Evolutionary conservation across 768 basidiomycete genomes (phyloP), one percentile per base, ranked within the genome.

Genomic region (Suillus lakei): DNA sequence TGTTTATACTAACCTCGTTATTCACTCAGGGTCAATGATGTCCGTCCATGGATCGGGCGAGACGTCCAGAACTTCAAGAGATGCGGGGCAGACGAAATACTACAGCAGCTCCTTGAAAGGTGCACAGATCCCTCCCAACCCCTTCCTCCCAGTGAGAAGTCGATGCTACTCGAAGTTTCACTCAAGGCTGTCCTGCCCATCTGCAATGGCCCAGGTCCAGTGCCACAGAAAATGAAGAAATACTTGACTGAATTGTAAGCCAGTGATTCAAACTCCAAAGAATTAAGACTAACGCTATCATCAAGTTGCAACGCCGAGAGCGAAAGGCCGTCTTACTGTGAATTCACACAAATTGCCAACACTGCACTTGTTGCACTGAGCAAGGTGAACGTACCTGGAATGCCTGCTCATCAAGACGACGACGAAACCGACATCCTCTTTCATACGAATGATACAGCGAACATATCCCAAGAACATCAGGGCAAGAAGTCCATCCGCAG

Each of bases 271-370:
- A n/a, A n/a, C 26, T 4, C 28, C 12, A 23, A 38, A 26, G 2
- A 26, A 56, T 26, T 30, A 32, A 39, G 16, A 58, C 38, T 38
- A 38, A 62, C 4, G 12, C 4, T 4, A 26, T 21, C 21, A 10
- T 62, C 16, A 10, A 62, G 61, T 10, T 54, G 53, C 18, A 2
- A 21, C 9, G 0, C 16, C 26, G 15, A 21, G n/a, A 34, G 9
- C 16, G 28, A 30, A 51, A 30, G 4, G 3, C 9, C 23, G 3
- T 39, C 48, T 30, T 58, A 62, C 23, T 5, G n/a, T 30, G n/a
- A 16, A n/a, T 62, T 62, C n/a, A 53, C 36, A 21, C 8, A 18
- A 8, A 53, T 23, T 55, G 61, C 61, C 16, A 62, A 59, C 39
- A 3, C 0, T 12, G 34, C 61, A 15, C 48, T 62, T 26, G 1